Conservation (phyloP, 1,284 basidiomycete species). For the Malassezia yamatoensis region DNA sequence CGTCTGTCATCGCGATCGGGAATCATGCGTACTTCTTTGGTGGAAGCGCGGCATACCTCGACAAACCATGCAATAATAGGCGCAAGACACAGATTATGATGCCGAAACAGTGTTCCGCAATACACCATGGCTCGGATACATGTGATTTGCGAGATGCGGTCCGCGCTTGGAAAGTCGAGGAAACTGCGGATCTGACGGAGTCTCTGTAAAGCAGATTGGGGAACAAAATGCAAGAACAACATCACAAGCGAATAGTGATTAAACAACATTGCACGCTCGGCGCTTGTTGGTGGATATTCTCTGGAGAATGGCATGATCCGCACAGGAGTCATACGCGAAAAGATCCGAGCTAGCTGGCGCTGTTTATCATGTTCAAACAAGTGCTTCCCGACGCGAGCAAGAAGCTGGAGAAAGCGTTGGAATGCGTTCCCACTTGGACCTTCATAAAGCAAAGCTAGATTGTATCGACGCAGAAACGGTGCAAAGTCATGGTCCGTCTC, state of each 20-base stretch:
- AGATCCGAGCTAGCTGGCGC: slow-evolving; percentile 48
- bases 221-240: slow-evolving; percentile 65
- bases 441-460: slow-evolving; percentile 16
- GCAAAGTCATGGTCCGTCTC: slow-evolving; percentile 66
- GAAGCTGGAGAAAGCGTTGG: slow-evolving; percentile 67
- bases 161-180: slow-evolving; percentile 60
- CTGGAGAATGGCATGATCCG: slow-evolving; percentile 53
- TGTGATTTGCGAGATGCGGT: slow-evolving; percentile 61
- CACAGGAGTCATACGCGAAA: slow-evolving; percentile 69
- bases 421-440: slow-evolving; percentile 56
- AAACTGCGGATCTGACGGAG: slow-evolving; percentile 60
- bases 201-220: slow-evolving; percentile 54
- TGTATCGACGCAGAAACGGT: slow-evolving; percentile 59
- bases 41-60: slow-evolving; percentile 57
- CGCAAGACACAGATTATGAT: slow-evolving; percentile 55
- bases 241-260: slow-evolving; percentile 74
- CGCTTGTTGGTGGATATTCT: slow-evolving; percentile 49
- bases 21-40: slow-evolving; percentile 37
- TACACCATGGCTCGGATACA: slow-evolving; percentile 70
- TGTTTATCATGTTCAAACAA: neutral
- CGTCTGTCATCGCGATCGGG: neutral
- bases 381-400: slow-evolving; percentile 54
- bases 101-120: slow-evolving; percentile 60
- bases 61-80: slow-evolving; percentile 61
- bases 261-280: slow-evolving; percentile 68